Base-by-base conservation (phyloP, 1,284 basidiomycete species). In the Thelephora terrestris region DNA sequence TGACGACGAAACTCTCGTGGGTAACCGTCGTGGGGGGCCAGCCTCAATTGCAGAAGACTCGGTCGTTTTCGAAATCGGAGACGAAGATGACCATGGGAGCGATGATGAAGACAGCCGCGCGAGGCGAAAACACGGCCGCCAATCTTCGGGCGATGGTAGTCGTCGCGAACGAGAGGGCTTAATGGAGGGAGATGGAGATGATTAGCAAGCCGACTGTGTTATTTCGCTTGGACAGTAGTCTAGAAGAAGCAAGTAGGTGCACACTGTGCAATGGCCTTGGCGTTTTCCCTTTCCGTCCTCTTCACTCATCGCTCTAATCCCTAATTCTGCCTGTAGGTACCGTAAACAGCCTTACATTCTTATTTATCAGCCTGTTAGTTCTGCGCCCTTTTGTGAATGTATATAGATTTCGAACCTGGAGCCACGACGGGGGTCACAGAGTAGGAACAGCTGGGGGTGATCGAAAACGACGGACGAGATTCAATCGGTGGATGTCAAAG, bases 401-500 rank as follows among this genome's bases (percentile, higher is more conserved):
- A 35, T 5, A 45, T 27, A 6, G 29, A 4, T 32, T 48, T 61
- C 71, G 48, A 59, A 85, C 83, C 79, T 94, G 91, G 82, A 94
- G 91, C 35, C 20, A 18, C 38, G 21, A 27, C 23, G 35, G 37
- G 55, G 43, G 36, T 21, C 50, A 27, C 45, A n/a, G 40, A 56
- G 36, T 52, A 39, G 17, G n/a, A 37, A 44, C 39, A 32, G 5
- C 32, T 44, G 20, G 4, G 43, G 20, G 24, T 46, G 18, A 23
- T n/a, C 29, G 27, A 43, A 27, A 47, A 23, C 40, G 27, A 68
- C 81, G 65, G 57, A 85, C 85, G 54, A 97, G 71, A 66, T 96
- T 96, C n/a, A n/a, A 6, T 93, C 93, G 60, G 96, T 93, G 2
- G 93, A 93, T 23, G 91, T 94, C 52, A 97, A 71, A 58, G 94